A percentile compares a stretch with the other conserved stretches of the same genome.
Evolutionary conservation across 179 eudicot species (phyloP).

Genomic region (Camellia oleifera): DNA sequence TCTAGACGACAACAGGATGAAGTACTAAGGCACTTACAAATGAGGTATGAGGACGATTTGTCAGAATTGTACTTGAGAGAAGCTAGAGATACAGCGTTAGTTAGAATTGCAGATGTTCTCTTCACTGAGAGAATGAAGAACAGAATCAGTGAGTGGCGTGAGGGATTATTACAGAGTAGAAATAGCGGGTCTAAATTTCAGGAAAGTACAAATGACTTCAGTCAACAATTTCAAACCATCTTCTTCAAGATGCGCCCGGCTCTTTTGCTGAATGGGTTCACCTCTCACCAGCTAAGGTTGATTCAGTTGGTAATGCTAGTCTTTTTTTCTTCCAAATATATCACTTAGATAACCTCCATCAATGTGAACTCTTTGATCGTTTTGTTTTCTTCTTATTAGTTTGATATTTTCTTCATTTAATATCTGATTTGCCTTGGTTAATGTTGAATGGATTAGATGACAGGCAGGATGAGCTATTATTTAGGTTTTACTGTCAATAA

Average conservation of each 20-base stretch:
- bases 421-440: too few species aligned
- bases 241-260: constrained; percentile 88
- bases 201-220: constrained; percentile 37
- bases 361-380: not conserved
- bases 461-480: not conserved
- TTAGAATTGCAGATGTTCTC: too few species aligned
- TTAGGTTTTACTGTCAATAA: not conserved
- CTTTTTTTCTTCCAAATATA: not conserved
- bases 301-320: constrained; percentile 75
- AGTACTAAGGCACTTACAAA: too few species aligned
- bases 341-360: not conserved
- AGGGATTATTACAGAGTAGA: constrained; percentile 41
- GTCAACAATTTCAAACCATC: constrained; percentile 54
- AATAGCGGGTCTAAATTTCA: constrained; percentile 32
- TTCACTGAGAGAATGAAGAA: too few species aligned
- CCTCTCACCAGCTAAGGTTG: constrained; percentile 79
- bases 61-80: too few species aligned
- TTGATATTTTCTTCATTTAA: too few species aligned
- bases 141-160: too few species aligned
- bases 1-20: too few species aligned
- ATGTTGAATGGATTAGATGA: too few species aligned
- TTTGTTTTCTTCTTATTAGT: not conserved
- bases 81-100: too few species aligned
- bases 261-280: constrained; percentile 66
- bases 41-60: too few species aligned